phyloP scores from a whole-genome alignment of 768 basidiomycete species.

The Suillus hirtellus region DNA sequence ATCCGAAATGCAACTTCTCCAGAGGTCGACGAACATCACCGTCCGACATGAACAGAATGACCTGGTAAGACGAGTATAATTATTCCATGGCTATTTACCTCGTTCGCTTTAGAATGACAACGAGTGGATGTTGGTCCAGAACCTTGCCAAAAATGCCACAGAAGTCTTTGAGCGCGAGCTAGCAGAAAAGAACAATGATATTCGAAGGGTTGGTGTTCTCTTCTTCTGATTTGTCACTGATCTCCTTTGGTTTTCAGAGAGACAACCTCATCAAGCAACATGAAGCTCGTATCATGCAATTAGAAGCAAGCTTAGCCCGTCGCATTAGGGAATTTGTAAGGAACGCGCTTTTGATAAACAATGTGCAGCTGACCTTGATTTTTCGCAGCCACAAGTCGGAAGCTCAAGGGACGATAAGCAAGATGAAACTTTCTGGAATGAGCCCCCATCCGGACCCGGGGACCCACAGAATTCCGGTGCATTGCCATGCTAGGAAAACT shows the following conservation, averaged over 20 bases:
- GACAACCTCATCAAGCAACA: conserved; percentile 47
- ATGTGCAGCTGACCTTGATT: conserved; percentile 7
- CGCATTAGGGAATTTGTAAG: conserved; percentile 40
- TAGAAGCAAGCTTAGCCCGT: conserved; percentile 50
- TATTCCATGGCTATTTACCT: conserved; percentile 7
- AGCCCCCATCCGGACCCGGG: conserved; percentile 7
- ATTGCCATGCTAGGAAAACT: not conserved
- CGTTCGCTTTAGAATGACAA: conserved; percentile 40
- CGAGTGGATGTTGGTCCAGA: conserved; percentile 51
- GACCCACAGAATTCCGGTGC: conserved; percentile 5
- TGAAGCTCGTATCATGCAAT: conserved; percentile 42
- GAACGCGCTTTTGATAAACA: conserved; percentile 1
- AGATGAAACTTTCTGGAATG: conserved; percentile 9
- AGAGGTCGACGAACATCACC: conserved; percentile 29
- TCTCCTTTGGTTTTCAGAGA: conserved; percentile 36
- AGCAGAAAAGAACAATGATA: conserved; percentile 56
- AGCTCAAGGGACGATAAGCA: conserved; percentile 7
- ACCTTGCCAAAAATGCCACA: conserved; percentile 45
- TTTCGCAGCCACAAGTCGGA: conserved; percentile 6
- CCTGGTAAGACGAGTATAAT: conserved; percentile 39
- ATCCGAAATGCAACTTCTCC: conserved; percentile 28
- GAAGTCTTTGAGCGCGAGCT: conserved; percentile 53
- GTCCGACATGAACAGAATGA: conserved; percentile 46
- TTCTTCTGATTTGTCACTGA: conserved; percentile 9
- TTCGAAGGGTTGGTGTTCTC: conserved; percentile 45